A percentile compares a stretch with the other conserved stretches of the same genome.
Conservation (phyloP, 306 rosid genomes). For the Lathyrus sativus region DNA sequence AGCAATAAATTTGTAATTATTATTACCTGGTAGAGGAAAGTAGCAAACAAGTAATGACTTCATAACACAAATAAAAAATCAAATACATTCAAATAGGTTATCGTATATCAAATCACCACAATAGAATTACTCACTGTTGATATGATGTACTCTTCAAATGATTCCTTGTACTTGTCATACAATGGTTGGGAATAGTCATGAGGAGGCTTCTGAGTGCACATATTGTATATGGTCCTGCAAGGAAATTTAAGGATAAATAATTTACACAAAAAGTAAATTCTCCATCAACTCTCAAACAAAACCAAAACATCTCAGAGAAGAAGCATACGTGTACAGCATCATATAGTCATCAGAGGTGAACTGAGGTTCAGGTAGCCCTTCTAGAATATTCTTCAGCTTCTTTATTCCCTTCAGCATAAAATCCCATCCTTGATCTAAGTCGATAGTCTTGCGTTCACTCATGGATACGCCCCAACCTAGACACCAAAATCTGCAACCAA, state of each 20-base stretch:
- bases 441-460: conserved; percentile 57
- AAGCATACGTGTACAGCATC: conserved; percentile 57
- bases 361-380: conserved; percentile 61
- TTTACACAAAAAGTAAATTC: not conserved
- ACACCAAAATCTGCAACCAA: conserved; percentile 35
- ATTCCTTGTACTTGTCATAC: conserved; percentile 67
- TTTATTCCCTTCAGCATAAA: conserved; percentile 60
- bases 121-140: conserved; percentile 49
- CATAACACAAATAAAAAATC: conserved; percentile 5
- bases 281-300: conserved; percentile 17
- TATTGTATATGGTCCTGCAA: conserved; percentile 71
- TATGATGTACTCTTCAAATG: conserved; percentile 61
- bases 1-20: not conserved
- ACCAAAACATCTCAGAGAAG: conserved; percentile 15
- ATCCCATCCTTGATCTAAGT: conserved; percentile 69
- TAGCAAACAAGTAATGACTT: conserved; percentile 9
- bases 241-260: conserved; percentile 37
- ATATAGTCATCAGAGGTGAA: conserved; percentile 61
- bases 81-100: not conserved
- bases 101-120: conserved; percentile 2
- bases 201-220: conserved; percentile 86
- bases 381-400: conserved; percentile 65
- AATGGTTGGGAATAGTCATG: conserved; percentile 74
- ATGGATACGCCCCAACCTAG: conserved; percentile 37
- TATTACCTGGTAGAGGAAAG: conserved; percentile 8